Conservation (phyloP, 2,329 filamentous ascomycete genomes). For the Phialemoniopsis sp. region DNA sequence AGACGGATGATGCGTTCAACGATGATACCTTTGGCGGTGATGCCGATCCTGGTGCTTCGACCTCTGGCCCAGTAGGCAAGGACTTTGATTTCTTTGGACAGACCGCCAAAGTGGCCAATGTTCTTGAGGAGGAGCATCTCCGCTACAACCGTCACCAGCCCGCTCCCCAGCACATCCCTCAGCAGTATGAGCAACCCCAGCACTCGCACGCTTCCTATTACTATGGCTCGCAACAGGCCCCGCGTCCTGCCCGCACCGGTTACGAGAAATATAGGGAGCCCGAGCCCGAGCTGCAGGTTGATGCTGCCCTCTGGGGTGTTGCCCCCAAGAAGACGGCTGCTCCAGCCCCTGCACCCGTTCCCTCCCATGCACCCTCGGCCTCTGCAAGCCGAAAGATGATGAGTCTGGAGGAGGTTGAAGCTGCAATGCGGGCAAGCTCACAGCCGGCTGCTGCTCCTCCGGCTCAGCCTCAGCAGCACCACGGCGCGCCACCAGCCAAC, state of each 20-base stretch:
- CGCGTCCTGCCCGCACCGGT: constrained; percentile 68
- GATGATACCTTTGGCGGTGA: constrained; percentile 82
- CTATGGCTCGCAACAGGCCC: constrained; percentile 32
- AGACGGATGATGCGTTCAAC: constrained; percentile 91
- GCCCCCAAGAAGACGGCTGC: constrained; percentile 52
- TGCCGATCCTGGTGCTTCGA: constrained; percentile 23
- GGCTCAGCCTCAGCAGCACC: constrained; percentile 18
- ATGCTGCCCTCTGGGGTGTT: constrained; percentile 88
- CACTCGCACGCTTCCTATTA: constrained; percentile 28
- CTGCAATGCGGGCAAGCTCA: constrained; percentile 74
- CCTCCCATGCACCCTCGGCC: no score
- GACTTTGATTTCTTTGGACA: constrained; percentile 97
- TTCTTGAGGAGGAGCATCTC: constrained; percentile 86
- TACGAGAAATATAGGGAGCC: constrained; percentile 91
- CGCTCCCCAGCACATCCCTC: constrained; percentile 38
- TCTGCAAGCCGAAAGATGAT: constrained; percentile 69
- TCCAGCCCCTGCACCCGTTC: constrained; percentile 25
- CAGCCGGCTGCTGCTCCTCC: constrained; percentile 36
- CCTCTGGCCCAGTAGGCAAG: constrained; percentile 62
- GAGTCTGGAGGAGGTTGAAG: constrained; percentile 96
- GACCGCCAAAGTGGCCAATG: constrained; percentile 81
- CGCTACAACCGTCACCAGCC: constrained; percentile 75
- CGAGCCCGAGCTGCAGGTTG: constrained; percentile 85
- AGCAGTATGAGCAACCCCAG: constrained; percentile 19
- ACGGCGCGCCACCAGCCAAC: constrained; percentile 9